Percentiles rank a stretch among this genome's conserved stretches.
These are phyloP conservation scores for Eimeria zaria DNA, from an alignment of 169 alveolate genomes.

Conservation along the genomic window DNA sequence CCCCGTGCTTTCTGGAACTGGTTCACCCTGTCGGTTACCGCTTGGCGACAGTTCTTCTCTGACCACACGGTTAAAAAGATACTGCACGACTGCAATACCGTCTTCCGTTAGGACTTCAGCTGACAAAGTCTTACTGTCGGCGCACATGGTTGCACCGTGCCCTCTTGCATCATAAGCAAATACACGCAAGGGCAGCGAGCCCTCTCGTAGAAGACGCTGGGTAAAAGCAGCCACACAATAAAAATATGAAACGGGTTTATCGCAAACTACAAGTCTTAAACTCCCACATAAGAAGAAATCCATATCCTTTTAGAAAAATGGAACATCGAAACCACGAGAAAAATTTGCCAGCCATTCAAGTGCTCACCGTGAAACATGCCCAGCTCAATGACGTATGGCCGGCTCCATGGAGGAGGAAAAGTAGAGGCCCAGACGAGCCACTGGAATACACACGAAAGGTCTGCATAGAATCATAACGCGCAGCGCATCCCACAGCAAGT, in stretches of 20 bases:
- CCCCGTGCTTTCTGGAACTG: neutral
- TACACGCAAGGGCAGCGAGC: conserved; percentile 68
- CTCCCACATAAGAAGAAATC: neutral
- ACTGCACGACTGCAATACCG: conserved; percentile 78
- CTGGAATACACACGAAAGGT: conserved; percentile 81
- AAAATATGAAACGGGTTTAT: neutral
- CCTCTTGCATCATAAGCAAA: conserved; percentile 83
- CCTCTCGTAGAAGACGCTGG: conserved; percentile 66
- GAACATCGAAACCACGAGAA: neutral
- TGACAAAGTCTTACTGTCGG: conserved; percentile 66
- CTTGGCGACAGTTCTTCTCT: neutral
- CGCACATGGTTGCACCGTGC: conserved; percentile 81
- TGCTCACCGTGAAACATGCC: conserved; percentile 76
- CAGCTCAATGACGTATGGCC: conserved; percentile 83
- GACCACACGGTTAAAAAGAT: conserved; percentile 27
- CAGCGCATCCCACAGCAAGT: neutral
- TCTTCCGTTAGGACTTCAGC: conserved; percentile 74
- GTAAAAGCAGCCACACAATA: neutral
- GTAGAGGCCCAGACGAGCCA: conserved; percentile 77
- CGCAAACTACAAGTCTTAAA: neutral
- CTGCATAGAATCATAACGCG: neutral
- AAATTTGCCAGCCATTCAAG: neutral
- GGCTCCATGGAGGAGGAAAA: conserved; percentile 82
- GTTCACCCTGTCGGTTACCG: neutral
- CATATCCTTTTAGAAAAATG: neutral